These are phyloP conservation scores for Pseudogymnoascus sp. DNA, from an alignment of 2,329 filamentous ascomycete genomes.

Conservation along the genomic window DNA sequence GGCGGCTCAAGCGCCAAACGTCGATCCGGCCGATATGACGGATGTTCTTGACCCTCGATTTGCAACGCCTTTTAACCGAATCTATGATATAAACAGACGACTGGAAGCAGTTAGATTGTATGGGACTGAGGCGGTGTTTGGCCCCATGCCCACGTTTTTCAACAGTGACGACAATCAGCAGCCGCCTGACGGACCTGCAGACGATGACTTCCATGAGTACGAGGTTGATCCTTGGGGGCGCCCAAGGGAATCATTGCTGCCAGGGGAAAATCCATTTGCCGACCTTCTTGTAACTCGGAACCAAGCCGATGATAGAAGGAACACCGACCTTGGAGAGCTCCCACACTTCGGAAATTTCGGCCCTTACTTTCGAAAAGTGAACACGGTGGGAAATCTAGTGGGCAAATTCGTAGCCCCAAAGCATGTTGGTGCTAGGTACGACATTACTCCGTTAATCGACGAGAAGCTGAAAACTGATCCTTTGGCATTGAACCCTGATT, in stretches of 20 bases:
- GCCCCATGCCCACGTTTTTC: not conserved
- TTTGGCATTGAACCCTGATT: not conserved
- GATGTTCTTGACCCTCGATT: not conserved
- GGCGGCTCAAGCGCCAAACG: not conserved
- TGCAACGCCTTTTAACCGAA: not conserved
- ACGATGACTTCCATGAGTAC: not conserved
- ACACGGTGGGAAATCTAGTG: no score
- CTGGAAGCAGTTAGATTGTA: not conserved
- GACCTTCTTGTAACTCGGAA: not conserved
- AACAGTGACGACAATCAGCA: not conserved
- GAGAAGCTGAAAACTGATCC: not conserved
- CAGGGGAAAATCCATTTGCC: not conserved
- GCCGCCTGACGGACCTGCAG: not conserved
- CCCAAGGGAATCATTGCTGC: not conserved
- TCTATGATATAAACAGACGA: not conserved
- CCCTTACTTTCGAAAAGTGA: not conserved
- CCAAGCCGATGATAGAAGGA: not conserved
- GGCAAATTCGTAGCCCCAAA: not conserved
- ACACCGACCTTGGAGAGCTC: not conserved
- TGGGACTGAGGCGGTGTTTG: not conserved
- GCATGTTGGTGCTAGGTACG: not conserved
- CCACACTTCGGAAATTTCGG: not conserved
- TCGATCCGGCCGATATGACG: not conserved
- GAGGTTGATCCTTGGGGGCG: constrained; percentile 1
- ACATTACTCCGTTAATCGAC: not conserved